Evolutionary conservation across 2,329 filamentous ascomycete genomes (phyloP).

Genomic region (Phialocephala subalpina): DNA sequence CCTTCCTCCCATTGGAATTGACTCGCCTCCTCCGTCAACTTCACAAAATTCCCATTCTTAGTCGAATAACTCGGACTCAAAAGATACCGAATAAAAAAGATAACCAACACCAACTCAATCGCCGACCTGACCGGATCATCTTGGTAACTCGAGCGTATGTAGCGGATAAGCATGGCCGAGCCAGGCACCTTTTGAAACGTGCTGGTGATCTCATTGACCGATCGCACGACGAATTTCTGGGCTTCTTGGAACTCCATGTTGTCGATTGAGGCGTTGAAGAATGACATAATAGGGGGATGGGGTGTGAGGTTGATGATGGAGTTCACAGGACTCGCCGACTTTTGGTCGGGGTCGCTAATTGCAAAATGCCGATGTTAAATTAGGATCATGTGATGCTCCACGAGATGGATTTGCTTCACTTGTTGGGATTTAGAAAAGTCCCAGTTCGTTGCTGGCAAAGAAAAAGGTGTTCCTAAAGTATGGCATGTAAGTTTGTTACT

Average conservation of each 20-base stretch:
- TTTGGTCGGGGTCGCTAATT: constrained; percentile 11
- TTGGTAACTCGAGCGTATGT: constrained; percentile 97
- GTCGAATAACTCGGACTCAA: constrained; percentile 93
- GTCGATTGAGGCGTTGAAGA: constrained; percentile 27
- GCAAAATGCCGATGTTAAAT: constrained; percentile 7
- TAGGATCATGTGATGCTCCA: constrained; percentile 1
- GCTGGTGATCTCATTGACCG: constrained; percentile 61
- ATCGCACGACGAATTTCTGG: constrained; percentile 60
- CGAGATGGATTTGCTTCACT: not conserved
- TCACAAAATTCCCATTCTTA: constrained; percentile 87
- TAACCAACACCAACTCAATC: constrained; percentile 90
- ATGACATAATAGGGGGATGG: constrained; percentile 25
- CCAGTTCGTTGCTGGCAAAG: not conserved
- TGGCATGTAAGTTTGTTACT: not conserved
- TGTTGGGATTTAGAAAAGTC: not conserved
- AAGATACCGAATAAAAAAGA: constrained; percentile 95
- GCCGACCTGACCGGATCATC: constrained; percentile 94
- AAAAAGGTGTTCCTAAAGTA: not conserved
- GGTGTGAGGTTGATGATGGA: not conserved
- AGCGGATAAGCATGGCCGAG: constrained; percentile 91
- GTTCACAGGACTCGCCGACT: constrained; percentile 1
- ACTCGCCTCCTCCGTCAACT: constrained; percentile 79
- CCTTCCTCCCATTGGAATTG: not conserved
- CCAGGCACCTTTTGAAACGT: constrained; percentile 92
- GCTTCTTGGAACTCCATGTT: constrained; percentile 71